Evolutionary conservation across 495 filamentous ascomycete species (phyloP).

Genomic region (Penicillium silybi): DNA sequence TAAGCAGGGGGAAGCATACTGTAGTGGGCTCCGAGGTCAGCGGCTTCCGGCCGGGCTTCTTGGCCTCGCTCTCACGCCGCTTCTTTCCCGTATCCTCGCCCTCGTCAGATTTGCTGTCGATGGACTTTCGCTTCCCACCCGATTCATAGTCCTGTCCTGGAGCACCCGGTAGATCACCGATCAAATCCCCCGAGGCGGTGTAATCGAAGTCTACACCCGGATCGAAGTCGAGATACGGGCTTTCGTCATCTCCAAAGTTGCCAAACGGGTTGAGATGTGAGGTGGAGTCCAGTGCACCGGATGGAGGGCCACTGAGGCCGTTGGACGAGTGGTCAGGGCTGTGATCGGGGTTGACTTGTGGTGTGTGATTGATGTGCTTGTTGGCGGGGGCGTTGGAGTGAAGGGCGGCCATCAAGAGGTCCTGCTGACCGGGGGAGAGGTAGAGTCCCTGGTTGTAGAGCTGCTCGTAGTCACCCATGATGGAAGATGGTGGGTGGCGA

Average conservation of each 20-base stretch:
- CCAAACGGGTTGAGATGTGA: slow-evolving; percentile 39
- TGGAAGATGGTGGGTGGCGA: not conserved
- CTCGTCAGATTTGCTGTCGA: slow-evolving; percentile 66
- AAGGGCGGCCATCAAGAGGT: slow-evolving; percentile 81
- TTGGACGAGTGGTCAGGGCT: slow-evolving; percentile 35
- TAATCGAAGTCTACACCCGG: slow-evolving; percentile 71
- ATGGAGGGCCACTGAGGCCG: slow-evolving; percentile 45
- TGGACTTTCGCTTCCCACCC: slow-evolving; percentile 72
- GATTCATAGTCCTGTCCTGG: slow-evolving; percentile 53
- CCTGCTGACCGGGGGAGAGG: slow-evolving; percentile 83
- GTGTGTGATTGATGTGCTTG: slow-evolving; percentile 14
- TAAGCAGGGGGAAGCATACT: slow-evolving; percentile 50
- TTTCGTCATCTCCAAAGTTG: slow-evolving; percentile 56
- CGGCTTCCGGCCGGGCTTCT: slow-evolving; percentile 96
- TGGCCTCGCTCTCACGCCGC: slow-evolving; percentile 74
- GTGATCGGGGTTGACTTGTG: slow-evolving; percentile 21
- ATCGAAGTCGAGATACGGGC: slow-evolving; percentile 79
- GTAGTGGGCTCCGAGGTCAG: slow-evolving; percentile 93
- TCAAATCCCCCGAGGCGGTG: slow-evolving; percentile 57
- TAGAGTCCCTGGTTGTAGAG: slow-evolving; percentile 49
- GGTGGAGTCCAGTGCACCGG: slow-evolving; percentile 49
- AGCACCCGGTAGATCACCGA: slow-evolving; percentile 67
- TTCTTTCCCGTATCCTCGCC: slow-evolving; percentile 70
- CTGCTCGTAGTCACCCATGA: slow-evolving; percentile 37
- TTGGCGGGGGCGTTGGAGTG: slow-evolving; percentile 63